Evolutionary conservation across 1,139 yeast genomes (phyloP), one percentile per base, ranked within the genome.

Genomic region (Spathaspora sp.): DNA sequence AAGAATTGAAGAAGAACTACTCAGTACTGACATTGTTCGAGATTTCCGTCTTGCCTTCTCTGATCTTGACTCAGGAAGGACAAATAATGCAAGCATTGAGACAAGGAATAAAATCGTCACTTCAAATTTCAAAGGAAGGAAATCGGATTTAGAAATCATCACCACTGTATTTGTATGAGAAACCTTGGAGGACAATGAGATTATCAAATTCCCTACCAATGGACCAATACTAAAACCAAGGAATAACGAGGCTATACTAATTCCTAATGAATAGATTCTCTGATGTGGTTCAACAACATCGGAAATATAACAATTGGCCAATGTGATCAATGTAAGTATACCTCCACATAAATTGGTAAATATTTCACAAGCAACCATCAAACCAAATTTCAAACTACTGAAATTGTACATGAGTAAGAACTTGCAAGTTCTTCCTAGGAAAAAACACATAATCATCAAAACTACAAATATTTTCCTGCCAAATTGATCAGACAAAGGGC

Each of bases 221-320:
- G 95, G 95, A 1, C 93, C 93, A 13, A 77, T 24, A 1, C 86
- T 83, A 51, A 82, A 59, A 0, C 91, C 91, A 4, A 75, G 68
- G 56, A 77, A 84, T 48, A 85, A 57, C 20, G 79, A 65, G 0
- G 90, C 89, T 46, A 76, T 71, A 26, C 78, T 64, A 33, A 78
- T 61, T 0, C 90, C 89, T 51, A 86, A 67, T 1, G 76, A 67
- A 44, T 77, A 75, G 15, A 81, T 77, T 48, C 93, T 65, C 44
- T 75, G 68, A 29, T 67, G 68, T 1, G 84, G 75, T 13, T 78
- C 81, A 11, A 80, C 81, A 41, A 84, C 78, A 62, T 87, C 95
- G 4, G 86, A 71, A 25, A 85, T 71, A 56, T 85, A 86, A 42
- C 88, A 76, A 52, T 78, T 78, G 13, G 76, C 65, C 26, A 85